Evolutionary conservation across 1,284 basidiomycete genomes (phyloP).

Genomic region (Leccinum proliferum): DNA sequence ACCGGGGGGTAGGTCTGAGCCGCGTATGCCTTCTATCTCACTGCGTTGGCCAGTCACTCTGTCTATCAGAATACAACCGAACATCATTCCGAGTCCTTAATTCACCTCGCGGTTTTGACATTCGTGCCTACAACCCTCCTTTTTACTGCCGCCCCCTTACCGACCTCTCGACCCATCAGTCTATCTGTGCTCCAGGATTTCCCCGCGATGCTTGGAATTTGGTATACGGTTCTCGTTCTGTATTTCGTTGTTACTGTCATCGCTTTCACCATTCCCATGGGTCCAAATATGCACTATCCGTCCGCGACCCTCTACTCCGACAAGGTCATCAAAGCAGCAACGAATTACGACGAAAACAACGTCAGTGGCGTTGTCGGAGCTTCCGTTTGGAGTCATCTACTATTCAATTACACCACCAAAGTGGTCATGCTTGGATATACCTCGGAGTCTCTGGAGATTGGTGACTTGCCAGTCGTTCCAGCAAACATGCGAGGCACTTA

Average conservation of each 20-base stretch:
- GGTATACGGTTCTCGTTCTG: constrained; percentile 26
- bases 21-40: constrained; percentile 55
- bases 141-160: constrained; percentile 50
- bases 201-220: constrained; percentile 14
- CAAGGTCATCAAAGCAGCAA: constrained; percentile 54
- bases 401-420: constrained; percentile 82
- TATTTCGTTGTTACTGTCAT: constrained; percentile 32
- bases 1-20: constrained; percentile 29
- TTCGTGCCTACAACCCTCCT: constrained; percentile 48
- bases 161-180: constrained; percentile 29
- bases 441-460: constrained; percentile 72
- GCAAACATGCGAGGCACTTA: constrained; percentile 63
- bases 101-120: constrained; percentile 62
- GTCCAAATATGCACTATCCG: constrained; percentile 71
- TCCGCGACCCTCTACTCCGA: constrained; percentile 68
- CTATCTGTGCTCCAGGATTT: constrained; percentile 7
- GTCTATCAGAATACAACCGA: constrained; percentile 45
- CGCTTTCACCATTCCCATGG: constrained; percentile 58
- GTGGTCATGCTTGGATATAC: constrained; percentile 79
- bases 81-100: constrained; percentile 55
- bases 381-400: constrained; percentile 23
- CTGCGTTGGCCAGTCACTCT: constrained; percentile 48
- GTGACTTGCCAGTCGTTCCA: constrained; percentile 77
- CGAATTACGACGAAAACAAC: constrained; percentile 55
- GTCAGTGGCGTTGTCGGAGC: constrained; percentile 55